Conservation (phyloP, 352 stramenopile species). For the Globisporangium solare region DNA sequence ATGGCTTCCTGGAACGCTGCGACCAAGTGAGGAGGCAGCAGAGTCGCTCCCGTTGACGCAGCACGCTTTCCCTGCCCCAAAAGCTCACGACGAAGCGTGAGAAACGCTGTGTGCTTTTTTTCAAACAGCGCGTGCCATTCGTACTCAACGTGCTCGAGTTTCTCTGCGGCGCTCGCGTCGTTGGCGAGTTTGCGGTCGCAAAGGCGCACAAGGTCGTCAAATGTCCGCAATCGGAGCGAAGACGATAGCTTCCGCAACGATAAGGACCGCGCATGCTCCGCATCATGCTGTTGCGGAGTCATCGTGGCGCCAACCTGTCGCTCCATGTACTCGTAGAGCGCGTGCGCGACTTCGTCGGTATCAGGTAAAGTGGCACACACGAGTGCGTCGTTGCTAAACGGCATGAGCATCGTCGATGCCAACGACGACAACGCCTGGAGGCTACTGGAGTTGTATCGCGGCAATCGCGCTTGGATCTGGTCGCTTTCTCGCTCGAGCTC, state of each 20-base stretch:
- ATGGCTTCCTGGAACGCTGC: slow-evolving; percentile 27
- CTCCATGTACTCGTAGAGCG: slow-evolving; percentile 13
- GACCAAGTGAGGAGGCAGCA: slow-evolving; percentile 87
- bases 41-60: slow-evolving; percentile 73
- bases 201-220: slow-evolving; percentile 10
- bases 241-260: slow-evolving; percentile 49
- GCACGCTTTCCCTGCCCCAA: slow-evolving; percentile 1
- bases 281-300: background rate
- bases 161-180: slow-evolving; percentile 1
- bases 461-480: slow-evolving; percentile 2
- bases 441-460: background rate
- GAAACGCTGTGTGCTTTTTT: background rate
- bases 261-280: slow-evolving; percentile 9
- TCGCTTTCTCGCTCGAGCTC: slow-evolving; percentile 14
- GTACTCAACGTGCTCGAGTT: slow-evolving; percentile 2
- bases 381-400: background rate
- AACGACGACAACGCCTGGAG: too few relatives aligned
- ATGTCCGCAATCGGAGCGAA: slow-evolving; percentile 33
- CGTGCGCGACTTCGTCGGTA: slow-evolving; percentile 10
- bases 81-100: slow-evolving; percentile 7
- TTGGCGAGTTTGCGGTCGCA: slow-evolving; percentile 8
- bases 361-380: slow-evolving; percentile 7
- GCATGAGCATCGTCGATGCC: too few relatives aligned
- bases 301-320: background rate
- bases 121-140: slow-evolving; percentile 8